A percentile compares a stretch with the other conserved stretches of the same genome.
These are phyloP conservation scores for Trebouxia sp. DNA, from an alignment of 139 green algal species.

Conservation along the genomic window DNA sequence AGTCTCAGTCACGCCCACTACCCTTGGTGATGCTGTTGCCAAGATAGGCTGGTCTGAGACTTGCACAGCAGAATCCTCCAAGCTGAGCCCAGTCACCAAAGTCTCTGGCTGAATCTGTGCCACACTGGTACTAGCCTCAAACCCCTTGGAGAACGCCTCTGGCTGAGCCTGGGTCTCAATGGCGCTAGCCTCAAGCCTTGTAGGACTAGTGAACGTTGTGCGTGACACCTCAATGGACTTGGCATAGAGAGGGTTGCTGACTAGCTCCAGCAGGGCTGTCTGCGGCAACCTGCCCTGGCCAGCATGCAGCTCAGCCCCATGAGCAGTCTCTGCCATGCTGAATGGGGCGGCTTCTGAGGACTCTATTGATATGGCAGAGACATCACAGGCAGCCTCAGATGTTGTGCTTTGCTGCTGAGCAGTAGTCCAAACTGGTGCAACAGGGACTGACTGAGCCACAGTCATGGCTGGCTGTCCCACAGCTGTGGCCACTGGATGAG, in stretches of 20 bases:
- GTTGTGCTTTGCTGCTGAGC: background rate
- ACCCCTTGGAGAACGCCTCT: no score
- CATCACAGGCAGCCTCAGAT: background rate
- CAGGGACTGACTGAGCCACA: background rate
- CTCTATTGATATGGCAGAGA: slow-evolving; percentile 13
- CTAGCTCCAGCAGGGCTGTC: slow-evolving; percentile 4
- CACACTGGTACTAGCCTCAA: background rate
- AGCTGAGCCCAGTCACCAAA: no score
- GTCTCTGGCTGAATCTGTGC: background rate
- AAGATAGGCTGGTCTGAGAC: slow-evolving; percentile 13
- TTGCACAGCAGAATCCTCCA: background rate
- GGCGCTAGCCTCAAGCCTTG: background rate
- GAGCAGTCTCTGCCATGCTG: background rate
- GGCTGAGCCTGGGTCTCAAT: background rate
- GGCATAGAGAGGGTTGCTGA: slow-evolving; percentile 18
- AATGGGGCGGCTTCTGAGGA: background rate
- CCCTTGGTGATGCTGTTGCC: no score
- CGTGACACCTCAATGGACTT: background rate
- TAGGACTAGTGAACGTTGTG: slow-evolving; percentile 3
- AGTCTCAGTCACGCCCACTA: no score
- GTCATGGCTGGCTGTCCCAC: background rate
- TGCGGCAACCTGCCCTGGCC: background rate
- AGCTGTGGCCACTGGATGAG: background rate
- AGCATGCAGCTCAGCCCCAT: background rate
- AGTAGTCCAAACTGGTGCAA: no score